These are phyloP conservation scores for Stramenopiles sp. DNA, from an alignment of 352 stramenopile genomes.

Conservation along the genomic window DNA sequence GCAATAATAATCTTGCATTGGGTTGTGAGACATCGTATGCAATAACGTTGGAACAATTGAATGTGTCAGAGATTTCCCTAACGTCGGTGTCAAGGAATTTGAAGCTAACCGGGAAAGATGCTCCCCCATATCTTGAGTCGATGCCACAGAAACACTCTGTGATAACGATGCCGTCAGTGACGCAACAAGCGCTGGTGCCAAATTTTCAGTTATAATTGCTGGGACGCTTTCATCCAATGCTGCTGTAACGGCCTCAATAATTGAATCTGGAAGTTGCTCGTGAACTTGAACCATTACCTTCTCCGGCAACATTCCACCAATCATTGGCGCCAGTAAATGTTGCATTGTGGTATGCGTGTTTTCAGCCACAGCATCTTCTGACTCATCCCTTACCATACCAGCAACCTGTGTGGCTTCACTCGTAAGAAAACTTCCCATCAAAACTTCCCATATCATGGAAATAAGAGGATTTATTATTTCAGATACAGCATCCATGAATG, in stretches of 20 bases:
- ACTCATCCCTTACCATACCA: background rate
- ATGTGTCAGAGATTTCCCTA: slow-evolving; percentile 7
- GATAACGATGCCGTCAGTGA: background rate
- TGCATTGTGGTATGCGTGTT: background rate
- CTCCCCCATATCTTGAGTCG: background rate
- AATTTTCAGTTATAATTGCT: background rate
- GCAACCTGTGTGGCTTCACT: background rate
- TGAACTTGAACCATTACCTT: background rate
- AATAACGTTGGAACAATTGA: slow-evolving; percentile 3
- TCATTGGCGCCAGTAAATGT: background rate
- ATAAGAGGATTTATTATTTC: background rate
- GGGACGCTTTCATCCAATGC: background rate
- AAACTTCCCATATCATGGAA: background rate
- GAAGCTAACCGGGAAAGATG: background rate
- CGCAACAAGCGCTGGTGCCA: background rate
- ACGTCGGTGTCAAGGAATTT: background rate
- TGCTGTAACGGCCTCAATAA: background rate
- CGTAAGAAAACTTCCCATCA: background rate
- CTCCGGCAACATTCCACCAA: background rate
- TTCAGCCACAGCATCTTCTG: background rate
- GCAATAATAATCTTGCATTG: slow-evolving; percentile 7
- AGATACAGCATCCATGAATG: background rate
- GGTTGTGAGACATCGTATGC: slow-evolving; percentile 2
- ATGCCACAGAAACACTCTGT: background rate
- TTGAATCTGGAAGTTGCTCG: background rate